Conservation (phyloP, 108 stramenopile species). For the Cyclostephanos invisitatus region DNA sequence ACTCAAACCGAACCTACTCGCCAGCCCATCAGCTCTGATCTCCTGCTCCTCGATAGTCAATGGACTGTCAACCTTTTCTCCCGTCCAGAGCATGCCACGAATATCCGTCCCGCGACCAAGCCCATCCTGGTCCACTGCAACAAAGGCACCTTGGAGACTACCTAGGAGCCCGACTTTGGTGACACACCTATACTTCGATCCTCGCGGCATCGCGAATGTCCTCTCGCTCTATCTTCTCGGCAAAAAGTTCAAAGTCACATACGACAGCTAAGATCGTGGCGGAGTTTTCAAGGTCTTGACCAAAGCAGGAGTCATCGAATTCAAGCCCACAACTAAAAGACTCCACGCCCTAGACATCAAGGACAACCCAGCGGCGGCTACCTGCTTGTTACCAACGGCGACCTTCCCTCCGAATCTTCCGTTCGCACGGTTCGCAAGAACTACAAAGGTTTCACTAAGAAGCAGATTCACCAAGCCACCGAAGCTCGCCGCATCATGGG, state of each 20-base stretch:
- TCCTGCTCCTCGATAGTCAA: too few relatives aligned
- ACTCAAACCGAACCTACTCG: too few relatives aligned
- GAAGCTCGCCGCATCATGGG: background rate
- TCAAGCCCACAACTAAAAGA: background rate
- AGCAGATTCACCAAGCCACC: slow-evolving; percentile 10
- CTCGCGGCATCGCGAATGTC: slow-evolving; percentile 46
- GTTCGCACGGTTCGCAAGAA: background rate
- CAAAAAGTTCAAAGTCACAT: slow-evolving; percentile 15
- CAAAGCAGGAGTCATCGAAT: background rate
- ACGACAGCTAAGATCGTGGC: slow-evolving; percentile 5
- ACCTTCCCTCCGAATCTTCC: background rate
- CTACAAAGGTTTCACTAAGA: slow-evolving; percentile 7
- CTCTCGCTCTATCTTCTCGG: slow-evolving; percentile 28
- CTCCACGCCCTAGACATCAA: background rate
- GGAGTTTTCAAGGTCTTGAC: too few relatives aligned
- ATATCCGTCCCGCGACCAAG: too few relatives aligned
- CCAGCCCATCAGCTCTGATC: too few relatives aligned
- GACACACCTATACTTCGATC: slow-evolving; percentile 33
- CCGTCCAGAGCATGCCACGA: too few relatives aligned
- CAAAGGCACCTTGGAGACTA: too few relatives aligned
- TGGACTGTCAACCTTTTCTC: too few relatives aligned
- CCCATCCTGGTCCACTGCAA: too few relatives aligned
- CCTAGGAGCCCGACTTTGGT: too few relatives aligned
- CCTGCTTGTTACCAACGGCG: background rate
- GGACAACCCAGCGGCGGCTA: background rate